These are phyloP conservation scores for Gonium pectorale DNA, from an alignment of 139 green algal genomes.

Conservation along the genomic window DNA sequence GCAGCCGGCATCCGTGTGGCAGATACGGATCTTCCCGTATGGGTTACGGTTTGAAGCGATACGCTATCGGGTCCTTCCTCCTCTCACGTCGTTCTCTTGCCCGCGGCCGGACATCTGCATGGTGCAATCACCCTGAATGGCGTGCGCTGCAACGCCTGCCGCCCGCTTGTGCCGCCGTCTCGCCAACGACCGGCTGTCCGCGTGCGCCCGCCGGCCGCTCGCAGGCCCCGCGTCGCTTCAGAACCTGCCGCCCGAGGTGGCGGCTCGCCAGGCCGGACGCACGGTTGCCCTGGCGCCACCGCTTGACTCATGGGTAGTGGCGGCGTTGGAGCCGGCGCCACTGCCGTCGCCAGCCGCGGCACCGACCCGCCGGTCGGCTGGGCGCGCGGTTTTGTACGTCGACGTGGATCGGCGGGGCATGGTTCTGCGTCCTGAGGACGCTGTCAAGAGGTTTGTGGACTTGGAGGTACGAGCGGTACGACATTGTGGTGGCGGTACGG, in stretches of 20 bases:
- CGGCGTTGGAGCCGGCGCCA: slow-evolving; percentile 1
- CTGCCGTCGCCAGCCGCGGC: not conserved
- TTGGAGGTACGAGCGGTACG: not conserved
- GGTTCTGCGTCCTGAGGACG: slow-evolving; percentile 36
- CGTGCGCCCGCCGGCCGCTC: no score
- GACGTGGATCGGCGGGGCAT: slow-evolving; percentile 43
- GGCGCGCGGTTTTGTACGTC: slow-evolving; percentile 14
- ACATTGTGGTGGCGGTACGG: no score
- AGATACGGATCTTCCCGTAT: no score
- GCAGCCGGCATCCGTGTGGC: no score
- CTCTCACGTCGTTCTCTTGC: no score
- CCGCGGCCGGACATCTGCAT: no score
- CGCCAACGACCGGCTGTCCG: no score
- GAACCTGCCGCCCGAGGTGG: slow-evolving; percentile 52
- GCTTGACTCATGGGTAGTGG: slow-evolving; percentile 48
- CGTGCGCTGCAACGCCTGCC: no score
- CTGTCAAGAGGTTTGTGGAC: slow-evolving; percentile 18
- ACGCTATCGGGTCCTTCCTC: no score
- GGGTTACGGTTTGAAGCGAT: no score
- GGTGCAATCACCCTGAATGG: no score
- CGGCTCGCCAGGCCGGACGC: slow-evolving; percentile 45
- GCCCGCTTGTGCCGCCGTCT: no score
- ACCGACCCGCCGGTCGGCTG: not conserved
- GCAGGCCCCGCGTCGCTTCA: slow-evolving; percentile 34
- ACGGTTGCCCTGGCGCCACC: slow-evolving; percentile 39